Base-by-base conservation (phyloP, 768 basidiomycete species). In the Boletus sp. region DNA sequence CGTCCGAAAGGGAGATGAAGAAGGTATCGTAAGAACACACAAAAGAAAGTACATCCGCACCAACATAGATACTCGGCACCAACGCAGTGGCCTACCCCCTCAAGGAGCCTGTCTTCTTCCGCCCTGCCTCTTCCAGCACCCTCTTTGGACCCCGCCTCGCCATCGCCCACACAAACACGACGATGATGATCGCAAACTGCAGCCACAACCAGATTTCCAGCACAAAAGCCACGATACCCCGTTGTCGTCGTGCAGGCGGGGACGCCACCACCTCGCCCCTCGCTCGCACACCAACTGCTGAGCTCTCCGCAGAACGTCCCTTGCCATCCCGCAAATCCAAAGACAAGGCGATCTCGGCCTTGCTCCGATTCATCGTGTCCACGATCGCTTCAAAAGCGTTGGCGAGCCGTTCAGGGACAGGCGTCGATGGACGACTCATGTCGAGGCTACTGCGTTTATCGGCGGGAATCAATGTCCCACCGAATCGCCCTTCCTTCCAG, bases 201-300 rank as follows among this genome's bases (percentile, higher is more conserved):
- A 91, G 67, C 88, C 90, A 90, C 58, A 93, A 69, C 91, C 91
- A 93, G 21, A 88, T 66, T 71, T 90, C 87, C 46, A 93, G 62
- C 58, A 91, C 67, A 46, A 87, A 70, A 38, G 66, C 71, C 33
- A 73, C 72, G 21, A 76, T 56, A 7, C 70, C 63, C 7, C 75
- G 72, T 15, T 69, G 64, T 53, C 66, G 69, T 0, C 68, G 66
- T 15, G 51, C 47, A 19, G 52, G 38, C 17, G 51, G n/a, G 5
- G 62, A 55, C 54, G 59, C 55, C 51, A 53, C 42, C 47, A 51
- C 37, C 37, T 41, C 41, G 7, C 40, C 53, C 32, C 46, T 44
- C 6, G 59, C 58, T n/a, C 27, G 57, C 43, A 27, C 33, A 25
- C 25, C 46, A 7, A 27, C 42, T 4, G n/a, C 5, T 8, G 56